Conservation (phyloP, 2,329 filamentous ascomycete species). For the Botrytis galanthina region DNA sequence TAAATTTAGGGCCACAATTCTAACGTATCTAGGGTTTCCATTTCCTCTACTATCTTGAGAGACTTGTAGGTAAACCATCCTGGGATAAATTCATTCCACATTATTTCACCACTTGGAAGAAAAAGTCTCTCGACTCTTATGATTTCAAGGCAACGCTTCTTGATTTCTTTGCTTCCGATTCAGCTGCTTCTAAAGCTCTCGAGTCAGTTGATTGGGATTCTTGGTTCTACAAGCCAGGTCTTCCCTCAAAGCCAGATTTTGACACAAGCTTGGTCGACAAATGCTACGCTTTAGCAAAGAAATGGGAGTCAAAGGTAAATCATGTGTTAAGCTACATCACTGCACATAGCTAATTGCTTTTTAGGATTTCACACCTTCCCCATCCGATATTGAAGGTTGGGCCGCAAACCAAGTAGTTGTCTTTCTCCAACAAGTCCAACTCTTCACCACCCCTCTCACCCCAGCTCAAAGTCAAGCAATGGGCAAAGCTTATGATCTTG, state of each 20-base stretch:
- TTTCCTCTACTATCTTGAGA: slow-evolving; percentile 88
- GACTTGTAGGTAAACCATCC: slow-evolving; percentile 75
- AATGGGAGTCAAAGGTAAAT: slow-evolving; percentile 68
- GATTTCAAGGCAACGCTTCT: slow-evolving; percentile 90
- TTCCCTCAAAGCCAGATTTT: slow-evolving; percentile 87
- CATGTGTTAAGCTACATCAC: background rate
- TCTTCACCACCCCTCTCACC: slow-evolving; percentile 62
- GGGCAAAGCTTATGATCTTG: slow-evolving; percentile 71
- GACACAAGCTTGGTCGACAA: slow-evolving; percentile 83
- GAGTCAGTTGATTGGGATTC: slow-evolving; percentile 81
- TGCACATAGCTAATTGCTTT: background rate
- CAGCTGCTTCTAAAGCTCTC: slow-evolving; percentile 59
- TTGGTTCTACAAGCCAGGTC: slow-evolving; percentile 83
- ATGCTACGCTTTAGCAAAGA: slow-evolving; percentile 77
- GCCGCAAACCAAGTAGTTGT: slow-evolving; percentile 87
- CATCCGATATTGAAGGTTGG: slow-evolving; percentile 70
- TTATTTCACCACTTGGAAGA: slow-evolving; percentile 83
- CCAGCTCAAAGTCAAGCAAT: slow-evolving; percentile 66
- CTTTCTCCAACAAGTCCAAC: slow-evolving; percentile 78
- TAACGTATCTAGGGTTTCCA: slow-evolving; percentile 63
- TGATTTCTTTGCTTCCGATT: slow-evolving; percentile 75
- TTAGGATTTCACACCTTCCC: slow-evolving; percentile 58
- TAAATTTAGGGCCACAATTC: background rate
- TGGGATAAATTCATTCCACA: slow-evolving; percentile 96
- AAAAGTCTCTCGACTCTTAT: slow-evolving; percentile 86